These are phyloP conservation scores for Thelephora ganbajun DNA, from an alignment of 768 basidiomycete species.

Conservation along the genomic window DNA sequence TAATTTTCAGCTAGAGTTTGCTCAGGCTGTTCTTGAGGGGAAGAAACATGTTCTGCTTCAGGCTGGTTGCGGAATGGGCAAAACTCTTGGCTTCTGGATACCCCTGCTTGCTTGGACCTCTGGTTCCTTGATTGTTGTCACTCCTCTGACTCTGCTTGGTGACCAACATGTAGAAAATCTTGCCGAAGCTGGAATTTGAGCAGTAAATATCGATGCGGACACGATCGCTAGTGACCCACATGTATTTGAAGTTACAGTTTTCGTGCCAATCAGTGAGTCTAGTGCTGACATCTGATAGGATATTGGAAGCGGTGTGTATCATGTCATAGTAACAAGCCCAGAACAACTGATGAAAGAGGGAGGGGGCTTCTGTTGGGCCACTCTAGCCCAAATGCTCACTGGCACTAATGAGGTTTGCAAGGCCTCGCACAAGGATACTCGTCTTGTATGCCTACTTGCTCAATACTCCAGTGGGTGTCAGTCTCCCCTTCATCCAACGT, in stretches of 20 bases:
- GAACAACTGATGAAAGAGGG: conserved; percentile 13
- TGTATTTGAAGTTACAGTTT: not conserved
- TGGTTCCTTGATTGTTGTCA: conserved; percentile 15
- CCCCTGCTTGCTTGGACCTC: conserved; percentile 6
- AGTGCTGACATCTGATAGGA: conserved; percentile 8
- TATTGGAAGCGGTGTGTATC: conserved; percentile 13
- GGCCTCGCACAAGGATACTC: too few relatives aligned
- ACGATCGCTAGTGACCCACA: conserved; percentile 3
- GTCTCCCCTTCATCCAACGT: too few relatives aligned
- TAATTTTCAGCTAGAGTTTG: conserved; percentile 8
- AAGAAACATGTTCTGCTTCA: conserved; percentile 8
- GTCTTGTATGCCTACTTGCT: too few relatives aligned
- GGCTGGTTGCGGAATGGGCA: conserved; percentile 9
- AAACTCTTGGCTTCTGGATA: conserved; percentile 11
- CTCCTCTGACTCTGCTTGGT: conserved; percentile 19
- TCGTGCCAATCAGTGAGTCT: not conserved
- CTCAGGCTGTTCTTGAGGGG: not conserved
- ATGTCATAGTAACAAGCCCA: conserved; percentile 16
- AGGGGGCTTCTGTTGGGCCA: conserved; percentile 11
- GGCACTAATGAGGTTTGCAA: too few relatives aligned
- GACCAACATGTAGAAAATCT: conserved; percentile 14
- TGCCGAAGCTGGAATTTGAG: conserved; percentile 6
- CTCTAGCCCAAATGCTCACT: too few relatives aligned
- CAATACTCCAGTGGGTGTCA: too few relatives aligned
- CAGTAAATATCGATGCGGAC: conserved; percentile 8